These are phyloP conservation scores for Erigeron canadensis DNA, from an alignment of 129 eudicot species.

Conservation along the genomic window DNA sequence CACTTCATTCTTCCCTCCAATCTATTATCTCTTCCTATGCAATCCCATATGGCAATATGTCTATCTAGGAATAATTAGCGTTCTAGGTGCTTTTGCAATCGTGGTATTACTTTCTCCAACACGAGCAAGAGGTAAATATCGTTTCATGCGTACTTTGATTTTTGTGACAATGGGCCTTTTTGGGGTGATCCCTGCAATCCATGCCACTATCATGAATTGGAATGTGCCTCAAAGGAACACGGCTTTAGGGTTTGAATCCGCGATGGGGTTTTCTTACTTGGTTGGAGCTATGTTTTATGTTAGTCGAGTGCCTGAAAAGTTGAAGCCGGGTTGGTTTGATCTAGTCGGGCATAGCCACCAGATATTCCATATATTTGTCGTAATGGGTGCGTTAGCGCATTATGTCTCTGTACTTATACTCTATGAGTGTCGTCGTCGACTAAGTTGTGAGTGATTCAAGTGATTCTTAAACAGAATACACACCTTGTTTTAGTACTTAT, in stretches of 20 bases:
- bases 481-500: no score
- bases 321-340: conserved; percentile 93
- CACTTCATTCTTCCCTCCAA: conserved; percentile 92
- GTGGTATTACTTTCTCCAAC: conserved; percentile 65
- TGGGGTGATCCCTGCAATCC: conserved; percentile 75
- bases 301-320: conserved; percentile 78
- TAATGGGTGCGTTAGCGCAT: conserved; percentile 86
- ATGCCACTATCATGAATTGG: conserved; percentile 67
- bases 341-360: conserved; percentile 93
- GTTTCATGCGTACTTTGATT: conserved; percentile 62
- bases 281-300: conserved; percentile 76
- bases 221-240: conserved; percentile 60
- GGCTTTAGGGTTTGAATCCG: conserved; percentile 67
- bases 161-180: conserved; percentile 88
- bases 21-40: conserved; percentile 82
- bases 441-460: conserved; percentile 38
- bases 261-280: conserved; percentile 77
- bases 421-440: conserved; percentile 45
- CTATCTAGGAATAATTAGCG: conserved; percentile 61
- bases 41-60: conserved; percentile 67
- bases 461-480: neutral
- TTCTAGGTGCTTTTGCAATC: conserved; percentile 61
- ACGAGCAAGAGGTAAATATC: conserved; percentile 58
- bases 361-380: conserved; percentile 82
- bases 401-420: conserved; percentile 67